A percentile compares a stretch with the other conserved stretches of the same genome.
Evolutionary conservation across 1,284 basidiomycete species (phyloP).

Genomic region (Singerocomus rubriflavus): DNA sequence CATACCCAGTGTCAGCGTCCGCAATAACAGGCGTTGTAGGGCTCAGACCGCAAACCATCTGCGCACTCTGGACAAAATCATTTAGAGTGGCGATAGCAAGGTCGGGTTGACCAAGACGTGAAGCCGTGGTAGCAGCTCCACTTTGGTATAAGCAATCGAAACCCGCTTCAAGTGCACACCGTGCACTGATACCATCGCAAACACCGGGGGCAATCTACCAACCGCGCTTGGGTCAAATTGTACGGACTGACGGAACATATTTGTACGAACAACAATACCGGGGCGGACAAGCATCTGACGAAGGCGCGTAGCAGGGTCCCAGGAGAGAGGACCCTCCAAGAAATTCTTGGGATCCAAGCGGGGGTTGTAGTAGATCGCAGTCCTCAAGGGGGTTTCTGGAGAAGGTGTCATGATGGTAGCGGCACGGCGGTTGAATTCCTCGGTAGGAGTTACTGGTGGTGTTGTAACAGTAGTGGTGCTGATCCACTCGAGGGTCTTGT

Average conservation of each 20-base stretch:
- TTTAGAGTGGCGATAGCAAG: constrained; percentile 79
- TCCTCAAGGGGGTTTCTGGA: constrained; percentile 16
- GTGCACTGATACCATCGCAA: constrained; percentile 78
- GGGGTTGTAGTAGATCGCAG: constrained; percentile 30
- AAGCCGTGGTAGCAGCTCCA: constrained; percentile 76
- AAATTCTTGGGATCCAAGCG: constrained; percentile 67
- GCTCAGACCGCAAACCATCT: constrained; percentile 65
- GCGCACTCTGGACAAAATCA: constrained; percentile 65
- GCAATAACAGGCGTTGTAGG: constrained; percentile 72
- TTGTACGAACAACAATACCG: constrained; percentile 63
- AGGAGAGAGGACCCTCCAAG: constrained; percentile 63
- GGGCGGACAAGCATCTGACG: constrained; percentile 74
- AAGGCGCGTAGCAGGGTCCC: constrained; percentile 66
- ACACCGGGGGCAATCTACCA: constrained; percentile 70
- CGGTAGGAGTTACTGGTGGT: constrained; percentile 11
- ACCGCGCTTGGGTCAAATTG: neutral
- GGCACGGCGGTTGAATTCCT: neutral
- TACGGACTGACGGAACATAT: neutral
- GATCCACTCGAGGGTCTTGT: constrained; percentile 30
- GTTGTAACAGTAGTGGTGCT: neutral
- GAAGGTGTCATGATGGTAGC: constrained; percentile 10
- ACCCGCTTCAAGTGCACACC: constrained; percentile 74
- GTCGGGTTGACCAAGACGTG: constrained; percentile 74
- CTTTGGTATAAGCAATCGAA: constrained; percentile 76
- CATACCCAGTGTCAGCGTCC: constrained; percentile 75